Conservation (phyloP, 1,284 basidiomycete species). For the Gomphus bonarii region DNA sequence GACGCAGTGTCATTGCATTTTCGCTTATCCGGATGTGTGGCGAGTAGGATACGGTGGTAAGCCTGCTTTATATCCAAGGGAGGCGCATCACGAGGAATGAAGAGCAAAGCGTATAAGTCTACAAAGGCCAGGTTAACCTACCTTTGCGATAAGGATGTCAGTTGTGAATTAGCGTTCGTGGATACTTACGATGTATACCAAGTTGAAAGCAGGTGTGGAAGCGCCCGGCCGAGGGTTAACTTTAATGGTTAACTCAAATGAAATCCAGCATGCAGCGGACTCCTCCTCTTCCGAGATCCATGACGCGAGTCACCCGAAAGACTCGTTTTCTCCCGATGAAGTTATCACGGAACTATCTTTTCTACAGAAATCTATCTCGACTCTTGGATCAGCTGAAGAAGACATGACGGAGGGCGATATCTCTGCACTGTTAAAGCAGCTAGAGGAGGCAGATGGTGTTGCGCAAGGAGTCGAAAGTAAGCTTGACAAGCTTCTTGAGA, state of each 20-base stretch:
- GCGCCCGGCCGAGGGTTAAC: neutral
- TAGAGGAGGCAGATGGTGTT: slow-evolving; percentile 3
- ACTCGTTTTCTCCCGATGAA: neutral
- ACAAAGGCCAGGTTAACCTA: slow-evolving; percentile 11
- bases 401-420: neutral
- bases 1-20: slow-evolving; percentile 4
- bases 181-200: neutral
- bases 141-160: neutral
- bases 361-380: neutral
- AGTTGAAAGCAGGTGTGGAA: neutral
- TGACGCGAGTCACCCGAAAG: neutral
- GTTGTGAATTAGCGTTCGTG: neutral
- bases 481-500: slow-evolving; percentile 8
- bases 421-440: neutral
- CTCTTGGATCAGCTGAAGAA: neutral
- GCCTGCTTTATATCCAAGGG: slow-evolving; percentile 49
- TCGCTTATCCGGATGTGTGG: slow-evolving; percentile 60
- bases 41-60: slow-evolving; percentile 57
- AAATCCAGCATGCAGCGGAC: neutral
- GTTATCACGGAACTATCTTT: neutral
- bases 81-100: slow-evolving; percentile 30
- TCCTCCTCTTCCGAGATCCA: neutral
- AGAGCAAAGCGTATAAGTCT: slow-evolving; percentile 40
- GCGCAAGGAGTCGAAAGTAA: slow-evolving; percentile 7
- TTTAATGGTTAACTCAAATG: neutral